Base-by-base conservation (phyloP, 257 asterid genomes). In the Nicotiana obtusifolia region DNA sequence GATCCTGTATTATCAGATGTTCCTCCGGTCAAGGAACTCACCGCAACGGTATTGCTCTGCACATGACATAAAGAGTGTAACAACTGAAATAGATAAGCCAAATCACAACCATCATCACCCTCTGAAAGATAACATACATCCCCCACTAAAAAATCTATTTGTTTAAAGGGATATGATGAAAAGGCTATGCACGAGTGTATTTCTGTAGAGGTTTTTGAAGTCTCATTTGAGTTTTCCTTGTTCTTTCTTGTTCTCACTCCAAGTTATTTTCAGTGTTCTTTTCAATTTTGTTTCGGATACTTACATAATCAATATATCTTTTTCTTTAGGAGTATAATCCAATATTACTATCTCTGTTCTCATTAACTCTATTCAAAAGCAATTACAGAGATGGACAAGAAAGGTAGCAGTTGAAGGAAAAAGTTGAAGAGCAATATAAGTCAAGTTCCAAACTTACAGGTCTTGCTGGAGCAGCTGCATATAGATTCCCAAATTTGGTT, bases 401-500 rank as follows among this genome's bases (percentile, higher is more conserved):
- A 73, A 44, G 56, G 20, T 13, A 30, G 67, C 67, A 62, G 37
- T 64, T 26, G 41, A 26, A 64, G 30, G 37, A 14, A 20, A 11
- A 66, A 67, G 8, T 4, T 22, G 11, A 61, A 64, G 49, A 24
- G 77, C 52, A 49, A 53, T 47, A 80, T 19, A 56, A 64, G 24
- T 22, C 53, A 11, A 64, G 65, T 64, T 64, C 65, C 64, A 31
- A 88, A 85, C 97, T 91, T 88, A 94, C 99, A 24, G 97, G 94
- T 57, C 95, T 87, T 17, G 91, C 89, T 62, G 95, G 91, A 20
- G 93, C 93, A 83, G 98, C 98, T 1, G 98, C 98, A 85, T 91
- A 92, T 44, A 96, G 87, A 91, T 96, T 90, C 61, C 99, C 99
- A 65, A 96, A 86, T 84, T 92, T 94, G 49, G 97, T 81, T 80